Conservation (phyloP, 306 rosid genomes). For the Quercus suber region DNA sequence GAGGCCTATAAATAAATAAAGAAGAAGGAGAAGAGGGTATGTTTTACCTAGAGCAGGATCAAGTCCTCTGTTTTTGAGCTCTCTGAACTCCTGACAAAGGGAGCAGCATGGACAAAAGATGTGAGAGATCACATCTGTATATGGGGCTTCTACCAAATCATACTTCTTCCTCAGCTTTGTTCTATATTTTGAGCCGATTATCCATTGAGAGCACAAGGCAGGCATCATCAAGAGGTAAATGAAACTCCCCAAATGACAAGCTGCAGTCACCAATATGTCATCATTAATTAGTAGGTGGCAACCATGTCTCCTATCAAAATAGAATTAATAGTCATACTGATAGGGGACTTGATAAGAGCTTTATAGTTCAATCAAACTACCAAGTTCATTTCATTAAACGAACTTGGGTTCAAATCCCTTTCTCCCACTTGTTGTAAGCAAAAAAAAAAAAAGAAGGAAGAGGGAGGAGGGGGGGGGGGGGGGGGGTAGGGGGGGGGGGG, state of each 20-base stretch:
- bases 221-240: slow-evolving; percentile 67
- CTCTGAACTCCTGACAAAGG: slow-evolving; percentile 65
- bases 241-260: slow-evolving; percentile 57
- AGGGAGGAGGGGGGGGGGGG: no score
- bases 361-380: no score
- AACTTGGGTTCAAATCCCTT: no score
- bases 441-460: no score
- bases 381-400: no score
- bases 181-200: slow-evolving; percentile 63
- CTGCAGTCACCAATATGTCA: slow-evolving; percentile 15
- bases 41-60: slow-evolving; percentile 63
- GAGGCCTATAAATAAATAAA: background rate
- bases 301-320: no score
- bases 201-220: slow-evolving; percentile 69
- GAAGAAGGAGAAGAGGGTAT: background rate
- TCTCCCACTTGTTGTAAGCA: no score
- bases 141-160: slow-evolving; percentile 62
- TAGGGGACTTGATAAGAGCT: no score
- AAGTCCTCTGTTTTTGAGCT: slow-evolving; percentile 53
- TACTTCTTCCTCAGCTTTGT: slow-evolving; percentile 45
- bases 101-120: slow-evolving; percentile 68
- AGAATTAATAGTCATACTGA: no score
- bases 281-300: background rate
- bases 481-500: no score
- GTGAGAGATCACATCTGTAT: slow-evolving; percentile 58